phyloP scores from a whole-genome alignment of 2,329 filamentous ascomycete genomes.

The Ceratocystis eucalypticola region DNA sequence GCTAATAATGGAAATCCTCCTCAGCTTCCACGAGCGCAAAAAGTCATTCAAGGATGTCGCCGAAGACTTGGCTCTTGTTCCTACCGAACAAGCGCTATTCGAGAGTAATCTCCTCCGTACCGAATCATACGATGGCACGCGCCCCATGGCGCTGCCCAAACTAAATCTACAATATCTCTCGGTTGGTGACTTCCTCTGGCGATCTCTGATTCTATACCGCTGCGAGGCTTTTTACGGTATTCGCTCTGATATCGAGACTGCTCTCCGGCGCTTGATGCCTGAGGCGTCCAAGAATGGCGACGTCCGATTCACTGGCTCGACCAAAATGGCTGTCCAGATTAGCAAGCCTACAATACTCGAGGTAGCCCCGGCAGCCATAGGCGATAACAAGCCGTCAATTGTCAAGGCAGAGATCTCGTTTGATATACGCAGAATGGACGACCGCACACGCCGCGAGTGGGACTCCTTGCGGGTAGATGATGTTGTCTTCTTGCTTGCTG shows the following conservation, averaged over 20 bases:
- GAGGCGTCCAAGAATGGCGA: conserved; percentile 49
- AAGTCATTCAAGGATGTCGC: conserved; percentile 72
- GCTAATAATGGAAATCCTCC: conserved; percentile 57
- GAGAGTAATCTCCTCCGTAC: conserved; percentile 66
- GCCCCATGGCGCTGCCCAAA: conserved; percentile 81
- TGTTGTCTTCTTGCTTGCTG: conserved; percentile 71
- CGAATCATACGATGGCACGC: conserved; percentile 75
- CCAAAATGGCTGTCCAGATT: conserved; percentile 83
- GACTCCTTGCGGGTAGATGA: conserved; percentile 76
- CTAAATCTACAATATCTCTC: conserved; percentile 92
- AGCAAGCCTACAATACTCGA: conserved; percentile 77
- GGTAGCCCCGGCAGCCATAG: conserved; percentile 68
- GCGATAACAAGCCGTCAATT: conserved; percentile 66
- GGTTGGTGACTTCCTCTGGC: conserved; percentile 92
- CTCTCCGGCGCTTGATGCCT: conserved; percentile 65
- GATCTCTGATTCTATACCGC: conserved; percentile 76
- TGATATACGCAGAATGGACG: conserved; percentile 66
- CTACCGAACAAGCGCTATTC: conserved; percentile 71
- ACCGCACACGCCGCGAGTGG: conserved; percentile 72
- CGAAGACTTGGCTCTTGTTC: conserved; percentile 58
- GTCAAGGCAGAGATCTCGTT: conserved; percentile 77
- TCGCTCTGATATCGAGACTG: conserved; percentile 75
- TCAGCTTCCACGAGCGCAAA: conserved; percentile 61
- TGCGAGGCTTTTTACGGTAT: conserved; percentile 91
- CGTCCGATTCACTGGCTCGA: conserved; percentile 66